Evolutionary conservation across 2,329 filamentous ascomycete species (phyloP), one percentile per base, ranked within the genome.

Genomic region (Calonectria fujianensis): DNA sequence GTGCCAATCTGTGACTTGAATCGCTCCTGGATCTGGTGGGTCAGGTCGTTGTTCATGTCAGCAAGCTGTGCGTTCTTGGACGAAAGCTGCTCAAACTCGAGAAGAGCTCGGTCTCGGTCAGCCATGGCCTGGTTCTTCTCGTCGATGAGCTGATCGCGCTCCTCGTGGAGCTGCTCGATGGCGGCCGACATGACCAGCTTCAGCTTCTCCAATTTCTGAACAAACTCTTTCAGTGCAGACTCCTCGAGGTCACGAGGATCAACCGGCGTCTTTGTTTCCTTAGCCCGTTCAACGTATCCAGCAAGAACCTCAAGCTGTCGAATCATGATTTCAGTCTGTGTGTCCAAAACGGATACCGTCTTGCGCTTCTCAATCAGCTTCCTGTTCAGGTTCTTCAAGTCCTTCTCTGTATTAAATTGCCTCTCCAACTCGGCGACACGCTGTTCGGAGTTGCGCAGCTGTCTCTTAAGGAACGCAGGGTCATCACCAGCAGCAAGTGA

Each of bases 81-180:
- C 14, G 95, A 98, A 57, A 99, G 88, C 82, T 97, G 95, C 87
- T 98, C 97, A 82, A 98, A 98, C 82, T 99, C 97, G 81, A 98
- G 92, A 80, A 98, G 93, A 18, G 95, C 96, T 83, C 97, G 95
- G 84, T 98, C 96, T 80, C 97, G 95, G 87, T 97, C 94, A 68
- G 94, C 93, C 50, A 94, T 92, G 31, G 97, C 91, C 80, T 93
- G 94, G 73, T 93, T 93, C 82, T 96, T 95, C 84, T 98, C 96
- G 71, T 98, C 95, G 0, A 96, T 87, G 16, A 98, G 86, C 77
- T 95, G 92, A 81, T 97, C 95, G 74, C 95, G 93, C 85, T 96
- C 95, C 48, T 90, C 87, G 75, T 92, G 90, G 32, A 93, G 87
- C 76, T 90, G 87, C 82, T 93, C 91, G 48, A 94, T 90, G 20